Evolutionary conservation across 2,329 filamentous ascomycete genomes (phyloP), one percentile per base, ranked within the genome.

Genomic region (Coniella lustricola): DNA sequence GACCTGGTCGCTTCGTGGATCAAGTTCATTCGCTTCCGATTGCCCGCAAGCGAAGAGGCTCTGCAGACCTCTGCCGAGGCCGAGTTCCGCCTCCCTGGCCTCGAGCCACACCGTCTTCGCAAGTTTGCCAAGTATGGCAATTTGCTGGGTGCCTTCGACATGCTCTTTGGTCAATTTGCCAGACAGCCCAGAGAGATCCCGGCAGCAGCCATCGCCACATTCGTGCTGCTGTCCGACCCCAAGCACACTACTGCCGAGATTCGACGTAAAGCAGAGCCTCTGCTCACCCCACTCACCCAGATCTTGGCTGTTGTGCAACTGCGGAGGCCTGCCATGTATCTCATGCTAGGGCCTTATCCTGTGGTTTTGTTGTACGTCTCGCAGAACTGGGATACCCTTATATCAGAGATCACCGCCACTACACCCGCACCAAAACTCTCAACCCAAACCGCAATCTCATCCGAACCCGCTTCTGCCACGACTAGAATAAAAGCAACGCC

Each of bases 1-100:
- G 70, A 72, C 51, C 60, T 73, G 3, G 55, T 71, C 14, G 62
- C 67, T 18, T 61, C 67, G 14, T 73, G 69, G 70, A 64, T 66
- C 36, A 51, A 66, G 12, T 62, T 72, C 47, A 62, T 63, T 22
- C 51, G 64, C 16, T 64, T 46, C 50, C 41, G 48, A 34, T 14
- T 44, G 37, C 14, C 32, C 18, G 16, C 38, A 7, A 34, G 40
- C 14, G 14, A 34, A 17, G 14, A 32, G 41, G 10, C 22, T 25
- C 22, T 36, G 25, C 13, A 37, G 31, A 14, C 31, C 45, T 7
- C 56, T 54, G 34, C 49, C 50, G 29, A 56, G 58, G 32, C 41
- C 59, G 14, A 55, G 46, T 17, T 59, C 59, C 45, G 58, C 46
- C 31, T 64, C 60, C 51, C 49, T 20, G 17, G 35, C n/a, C 31